Evolutionary conservation across 176 grass and related monocot species (phyloP).

Genomic region (Phoenix roebelenii): DNA sequence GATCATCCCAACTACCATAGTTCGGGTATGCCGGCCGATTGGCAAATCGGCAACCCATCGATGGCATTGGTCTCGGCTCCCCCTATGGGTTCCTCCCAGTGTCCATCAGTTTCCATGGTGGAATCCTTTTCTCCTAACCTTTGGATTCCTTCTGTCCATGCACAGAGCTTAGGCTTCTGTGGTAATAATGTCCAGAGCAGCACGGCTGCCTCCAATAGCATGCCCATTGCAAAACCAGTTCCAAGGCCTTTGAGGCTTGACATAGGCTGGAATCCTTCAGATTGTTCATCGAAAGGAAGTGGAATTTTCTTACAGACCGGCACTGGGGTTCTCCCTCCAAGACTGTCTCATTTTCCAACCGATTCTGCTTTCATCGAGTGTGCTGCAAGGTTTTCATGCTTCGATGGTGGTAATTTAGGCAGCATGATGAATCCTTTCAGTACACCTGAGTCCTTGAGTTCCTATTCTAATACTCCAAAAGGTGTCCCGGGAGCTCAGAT

Average conservation of each 20-base stretch:
- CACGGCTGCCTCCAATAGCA: neutral
- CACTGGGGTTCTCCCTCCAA: constrained; percentile 37
- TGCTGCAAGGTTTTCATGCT: constrained; percentile 71
- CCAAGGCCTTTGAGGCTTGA: too few species aligned
- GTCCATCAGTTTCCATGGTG: constrained; percentile 29
- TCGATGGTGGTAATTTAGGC: constrained; percentile 18
- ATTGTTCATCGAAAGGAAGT: neutral
- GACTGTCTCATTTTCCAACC: constrained; percentile 45
- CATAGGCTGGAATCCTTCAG: neutral
- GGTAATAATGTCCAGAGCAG: constrained; percentile 14
- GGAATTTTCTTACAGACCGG: constrained; percentile 36
- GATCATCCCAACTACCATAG: constrained; percentile 6
- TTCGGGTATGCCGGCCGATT: too few species aligned
- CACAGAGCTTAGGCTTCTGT: constrained; percentile 31
- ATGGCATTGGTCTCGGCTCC: constrained; percentile 8
- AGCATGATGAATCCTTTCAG: constrained; percentile 26
- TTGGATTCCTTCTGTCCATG: constrained; percentile 31
- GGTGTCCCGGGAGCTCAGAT: constrained; percentile 8
- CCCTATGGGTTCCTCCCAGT: constrained; percentile 29
- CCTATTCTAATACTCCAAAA: constrained; percentile 29
- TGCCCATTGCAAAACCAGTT: too few species aligned
- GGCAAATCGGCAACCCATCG: too few species aligned
- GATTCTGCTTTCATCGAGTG: constrained; percentile 84
- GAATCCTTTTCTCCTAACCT: constrained; percentile 38
- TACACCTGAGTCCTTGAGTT: constrained; percentile 22